Evolutionary conservation across 306 rosid genomes (phyloP), one percentile per base, ranked within the genome.

Genomic region (Medicago lupulina): DNA sequence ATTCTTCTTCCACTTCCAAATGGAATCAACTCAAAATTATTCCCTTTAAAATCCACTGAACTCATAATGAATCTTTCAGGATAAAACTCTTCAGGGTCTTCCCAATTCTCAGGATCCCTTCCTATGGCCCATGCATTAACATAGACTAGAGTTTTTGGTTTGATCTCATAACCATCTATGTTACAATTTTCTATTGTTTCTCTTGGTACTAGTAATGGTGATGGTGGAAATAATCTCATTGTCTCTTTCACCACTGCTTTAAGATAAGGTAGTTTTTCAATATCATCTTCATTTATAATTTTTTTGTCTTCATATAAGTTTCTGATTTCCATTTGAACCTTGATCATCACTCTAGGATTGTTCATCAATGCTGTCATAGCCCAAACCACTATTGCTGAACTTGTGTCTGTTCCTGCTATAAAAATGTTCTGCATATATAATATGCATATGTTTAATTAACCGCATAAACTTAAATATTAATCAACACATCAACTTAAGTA

Each of bases 1-100:
- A 80, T 77, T 80, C 86, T 80, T 9, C 89, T 46, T 16, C 85
- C 86, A n/a, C 70, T 39, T 1, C 86, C 86, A 64, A 85, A 85
- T 6, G 89, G 83, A 7, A 83, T 69, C 0, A 80, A 0, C 73
- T 72, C 88, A 55, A 76, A 85, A 59, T 82, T 58, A 0, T 21
- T 79, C 0, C 82, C 88, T 41, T 67, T 85, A 3, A 50, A 72
- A 7, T 85, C 78, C 4, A 76, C 21, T 13, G 43, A 55, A 39
- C 28, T 60, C 17, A 5, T 34, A 6, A 76, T 0, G 51, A 82
- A 82, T 31, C 88, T 85, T 28, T 85, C 78, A 4, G 80, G 86
- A 4, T 57, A 21, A 62, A 85, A 85, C 2, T 79, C 55, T 39
- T 79, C 72, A 0, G 88, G 19, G 1, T 82, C 73, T 72, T 79